Evolutionary conservation across 345 rosid species (phyloP).

Genomic region (Eutrema heterophyllum): DNA sequence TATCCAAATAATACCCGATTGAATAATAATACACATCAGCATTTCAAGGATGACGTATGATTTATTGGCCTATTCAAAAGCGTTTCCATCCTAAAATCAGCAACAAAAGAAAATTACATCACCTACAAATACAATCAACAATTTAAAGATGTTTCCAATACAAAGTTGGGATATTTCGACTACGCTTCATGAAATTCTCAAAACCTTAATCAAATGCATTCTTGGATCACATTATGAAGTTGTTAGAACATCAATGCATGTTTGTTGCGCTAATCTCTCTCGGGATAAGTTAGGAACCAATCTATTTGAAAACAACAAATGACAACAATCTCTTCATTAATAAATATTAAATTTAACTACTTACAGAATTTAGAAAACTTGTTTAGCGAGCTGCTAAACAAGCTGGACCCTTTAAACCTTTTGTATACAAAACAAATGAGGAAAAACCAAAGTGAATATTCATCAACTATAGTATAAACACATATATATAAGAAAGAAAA

Average conservation of each 20-base stretch:
- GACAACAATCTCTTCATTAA: background rate
- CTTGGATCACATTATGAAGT: background rate
- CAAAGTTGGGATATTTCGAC: too few species aligned
- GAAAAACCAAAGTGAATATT: background rate
- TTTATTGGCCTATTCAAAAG: too few species aligned
- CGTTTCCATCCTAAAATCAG: too few species aligned
- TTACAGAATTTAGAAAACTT: background rate
- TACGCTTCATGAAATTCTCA: background rate
- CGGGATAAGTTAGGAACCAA: background rate
- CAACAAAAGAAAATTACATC: too few species aligned
- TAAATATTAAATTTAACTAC: background rate
- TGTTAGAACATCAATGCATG: background rate
- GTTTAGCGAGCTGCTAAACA: slow-evolving; percentile 29
- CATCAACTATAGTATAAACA: background rate
- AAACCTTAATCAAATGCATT: background rate
- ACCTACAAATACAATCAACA: too few species aligned
- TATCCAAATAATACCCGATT: background rate
- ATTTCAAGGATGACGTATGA: too few species aligned
- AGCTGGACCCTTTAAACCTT: background rate
- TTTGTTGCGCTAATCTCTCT: background rate
- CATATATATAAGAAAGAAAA: background rate
- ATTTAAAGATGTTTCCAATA: too few species aligned
- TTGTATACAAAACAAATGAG: background rate
- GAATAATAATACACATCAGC: background rate
- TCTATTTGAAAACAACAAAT: background rate